Base-by-base conservation (phyloP, 2,329 filamentous ascomycete species). In the Arachnomyces sp. region DNA sequence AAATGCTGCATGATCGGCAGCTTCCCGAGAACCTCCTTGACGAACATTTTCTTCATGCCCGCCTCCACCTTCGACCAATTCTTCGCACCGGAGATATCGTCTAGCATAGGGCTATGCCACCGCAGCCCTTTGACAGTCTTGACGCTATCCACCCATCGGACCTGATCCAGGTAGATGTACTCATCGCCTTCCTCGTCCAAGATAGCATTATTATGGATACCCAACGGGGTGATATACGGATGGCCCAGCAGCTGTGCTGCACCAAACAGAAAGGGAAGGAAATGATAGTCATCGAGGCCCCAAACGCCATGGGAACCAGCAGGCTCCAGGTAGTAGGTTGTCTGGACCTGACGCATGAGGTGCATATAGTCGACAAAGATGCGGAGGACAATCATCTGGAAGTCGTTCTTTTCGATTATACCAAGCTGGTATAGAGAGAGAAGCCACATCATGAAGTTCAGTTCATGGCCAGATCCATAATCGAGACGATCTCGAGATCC, bases 1-100 rank as follows among this genome's bases (percentile, higher is more conserved):
- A 98, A 98, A 61, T 98, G 93, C 65, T 98, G 92, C 88, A 96
- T 96, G 32, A 98, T 90, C 1, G 92, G 92, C 40, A 98, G 61
- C 64, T 98, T 98, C 25, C 84, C 81, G 38, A 98, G 64, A 1
- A 98, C 90, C 63, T 98, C 92, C 31, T 82, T 84, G 38, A 90
- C 74, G 57, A 96, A 96, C 93, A 98, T 98, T 50, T 87, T 84
- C 45, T 85, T 77, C 93, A 98, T 96, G 5, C 92, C 92, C 17
- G 74, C 82, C 60, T 96, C 89, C 36, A 98, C 84, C 70, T 98
- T 98, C 49, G 65, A 68, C 92, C 92, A 98, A 30, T 74, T 84
- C 60, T 86, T 89, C 12, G 90, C 84, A 1, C 86, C 81, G 3
- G 84, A 92, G 49, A 98, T 98, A 60, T 98, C 92, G 58, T 98